Conservation (phyloP, 169 alveolate species). For the Plasmodium gonderi region DNA sequence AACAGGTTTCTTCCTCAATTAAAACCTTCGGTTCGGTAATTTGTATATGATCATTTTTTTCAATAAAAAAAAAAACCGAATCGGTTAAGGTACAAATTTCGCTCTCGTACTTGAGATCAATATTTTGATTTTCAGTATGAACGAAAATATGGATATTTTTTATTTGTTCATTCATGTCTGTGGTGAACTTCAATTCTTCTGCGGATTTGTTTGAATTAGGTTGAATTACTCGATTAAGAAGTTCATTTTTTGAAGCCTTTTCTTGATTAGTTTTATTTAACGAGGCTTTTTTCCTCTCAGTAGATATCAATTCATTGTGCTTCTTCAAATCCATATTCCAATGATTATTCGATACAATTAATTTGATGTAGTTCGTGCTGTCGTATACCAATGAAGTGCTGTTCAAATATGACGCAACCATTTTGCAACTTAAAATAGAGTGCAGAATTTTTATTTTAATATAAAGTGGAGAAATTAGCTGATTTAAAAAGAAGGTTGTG, state of each 20-base stretch:
- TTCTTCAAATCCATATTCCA: background rate
- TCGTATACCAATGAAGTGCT: conserved; percentile 47
- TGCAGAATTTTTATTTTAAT: conserved; percentile 49
- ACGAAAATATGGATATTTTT: background rate
- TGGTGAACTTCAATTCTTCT: too few species aligned
- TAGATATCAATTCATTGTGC: background rate
- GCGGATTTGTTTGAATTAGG: too few species aligned
- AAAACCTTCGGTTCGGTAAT: conserved; percentile 5
- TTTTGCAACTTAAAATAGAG: conserved; percentile 26
- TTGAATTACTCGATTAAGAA: too few species aligned
- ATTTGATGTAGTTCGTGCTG: conserved; percentile 23
- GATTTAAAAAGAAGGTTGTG: conserved; percentile 34
- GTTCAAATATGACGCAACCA: conserved; percentile 29
- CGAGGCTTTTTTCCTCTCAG: background rate
- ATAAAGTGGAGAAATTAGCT: conserved; percentile 45
- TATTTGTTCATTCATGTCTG: background rate
- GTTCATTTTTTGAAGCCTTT: too few species aligned
- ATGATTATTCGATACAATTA: conserved; percentile 16
- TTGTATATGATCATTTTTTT: conserved; percentile 9
- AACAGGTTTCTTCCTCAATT: background rate
- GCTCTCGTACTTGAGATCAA: background rate
- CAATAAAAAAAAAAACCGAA: conserved; percentile 21
- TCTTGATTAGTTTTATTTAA: too few species aligned
- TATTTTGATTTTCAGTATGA: background rate
- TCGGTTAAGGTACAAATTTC: background rate